Percentiles rank a stretch among this genome's conserved stretches.
phyloP scores from a whole-genome alignment of 176 grass and related monocot genomes.

The Triticum turgidum region DNA sequence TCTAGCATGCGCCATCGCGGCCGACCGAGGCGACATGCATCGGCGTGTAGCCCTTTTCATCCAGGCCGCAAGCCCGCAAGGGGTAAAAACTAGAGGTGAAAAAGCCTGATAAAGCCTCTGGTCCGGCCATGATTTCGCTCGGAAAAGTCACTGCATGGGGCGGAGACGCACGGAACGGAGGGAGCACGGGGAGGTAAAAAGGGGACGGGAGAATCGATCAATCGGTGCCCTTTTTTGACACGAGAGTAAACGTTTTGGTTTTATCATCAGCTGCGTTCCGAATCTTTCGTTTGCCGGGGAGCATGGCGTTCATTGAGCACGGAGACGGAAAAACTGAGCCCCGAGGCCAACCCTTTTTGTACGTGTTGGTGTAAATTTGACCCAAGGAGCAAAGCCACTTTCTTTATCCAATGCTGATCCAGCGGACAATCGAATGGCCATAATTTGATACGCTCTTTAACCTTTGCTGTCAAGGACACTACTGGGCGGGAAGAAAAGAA shows the following conservation, averaged over 20 bases:
- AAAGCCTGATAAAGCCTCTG: background rate
- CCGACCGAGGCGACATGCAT: background rate
- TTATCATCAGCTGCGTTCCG: background rate
- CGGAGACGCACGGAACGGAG: background rate
- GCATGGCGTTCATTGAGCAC: background rate
- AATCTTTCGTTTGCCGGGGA: background rate
- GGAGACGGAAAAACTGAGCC: background rate
- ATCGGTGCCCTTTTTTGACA: background rate
- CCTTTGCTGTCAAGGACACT: no score
- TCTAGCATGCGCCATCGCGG: background rate
- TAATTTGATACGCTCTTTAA: background rate
- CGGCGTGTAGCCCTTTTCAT: background rate
- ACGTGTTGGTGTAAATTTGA: background rate
- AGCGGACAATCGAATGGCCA: background rate
- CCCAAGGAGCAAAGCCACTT: background rate
- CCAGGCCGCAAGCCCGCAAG: background rate
- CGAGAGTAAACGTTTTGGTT: background rate
- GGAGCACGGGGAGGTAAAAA: constrained; percentile 10
- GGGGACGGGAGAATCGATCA: background rate
- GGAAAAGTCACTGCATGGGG: background rate
- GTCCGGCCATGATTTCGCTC: constrained; percentile 20
- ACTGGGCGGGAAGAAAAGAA: background rate
- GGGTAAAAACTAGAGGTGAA: background rate
- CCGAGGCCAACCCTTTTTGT: background rate
- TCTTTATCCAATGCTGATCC: background rate